Conservation (phyloP, 1,139 yeast genomes). For the Taiozyma onychis region DNA sequence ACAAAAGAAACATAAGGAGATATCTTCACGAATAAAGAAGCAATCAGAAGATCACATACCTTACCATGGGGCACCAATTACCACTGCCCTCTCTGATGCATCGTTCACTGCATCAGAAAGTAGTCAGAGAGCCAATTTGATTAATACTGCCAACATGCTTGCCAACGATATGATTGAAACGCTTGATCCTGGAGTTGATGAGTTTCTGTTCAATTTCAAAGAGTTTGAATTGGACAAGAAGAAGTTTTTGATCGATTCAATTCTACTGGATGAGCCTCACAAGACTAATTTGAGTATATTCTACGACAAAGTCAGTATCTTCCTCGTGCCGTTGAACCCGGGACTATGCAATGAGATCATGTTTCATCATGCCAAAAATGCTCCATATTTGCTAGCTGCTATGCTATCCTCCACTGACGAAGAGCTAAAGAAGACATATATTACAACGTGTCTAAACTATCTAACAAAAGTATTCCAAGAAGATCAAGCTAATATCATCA, state of each 20-base stretch:
- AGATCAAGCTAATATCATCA: slow-evolving; percentile 32
- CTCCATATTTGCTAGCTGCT: slow-evolving; percentile 53
- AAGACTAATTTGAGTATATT: slow-evolving; percentile 31
- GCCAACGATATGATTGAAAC: slow-evolving; percentile 46
- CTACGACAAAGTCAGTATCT: slow-evolving; percentile 33
- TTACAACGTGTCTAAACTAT: slow-evolving; percentile 47
- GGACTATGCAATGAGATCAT: slow-evolving; percentile 40
- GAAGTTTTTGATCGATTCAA: slow-evolving; percentile 19
- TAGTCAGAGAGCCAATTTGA: slow-evolving; percentile 24
- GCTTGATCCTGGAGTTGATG: slow-evolving; percentile 26
- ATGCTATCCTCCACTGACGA: slow-evolving; percentile 45
- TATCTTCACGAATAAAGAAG: background rate
- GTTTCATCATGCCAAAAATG: slow-evolving; percentile 42
- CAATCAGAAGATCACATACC: background rate
- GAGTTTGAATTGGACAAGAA: slow-evolving; percentile 15
- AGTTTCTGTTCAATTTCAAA: slow-evolving; percentile 14
- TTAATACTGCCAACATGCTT: slow-evolving; percentile 45
- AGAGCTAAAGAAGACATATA: slow-evolving; percentile 29
- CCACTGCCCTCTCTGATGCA: slow-evolving; percentile 1
- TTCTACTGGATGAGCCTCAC: slow-evolving; percentile 28
- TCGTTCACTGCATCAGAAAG: slow-evolving; percentile 7
- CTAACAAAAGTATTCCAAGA: slow-evolving; percentile 35
- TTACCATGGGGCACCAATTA: background rate
- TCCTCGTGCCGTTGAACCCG: slow-evolving; percentile 34
- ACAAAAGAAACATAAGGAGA: background rate